phyloP scores from a whole-genome alignment of 768 basidiomycete genomes.

The Termitomyces sp. region DNA sequence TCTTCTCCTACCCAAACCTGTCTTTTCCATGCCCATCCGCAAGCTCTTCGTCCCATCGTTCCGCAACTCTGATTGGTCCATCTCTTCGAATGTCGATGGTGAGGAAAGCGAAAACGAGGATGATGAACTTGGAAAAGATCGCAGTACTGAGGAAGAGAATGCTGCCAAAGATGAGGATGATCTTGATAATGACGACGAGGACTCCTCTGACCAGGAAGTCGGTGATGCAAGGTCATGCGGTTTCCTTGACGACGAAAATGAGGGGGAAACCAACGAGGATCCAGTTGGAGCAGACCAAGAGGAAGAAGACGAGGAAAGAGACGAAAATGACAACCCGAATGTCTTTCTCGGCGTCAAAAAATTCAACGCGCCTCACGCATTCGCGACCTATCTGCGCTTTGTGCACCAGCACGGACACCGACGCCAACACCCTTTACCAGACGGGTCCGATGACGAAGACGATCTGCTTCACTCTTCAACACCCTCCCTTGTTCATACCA shows the following conservation, averaged over 20 bases:
- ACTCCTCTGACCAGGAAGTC: slow-evolving; percentile 19
- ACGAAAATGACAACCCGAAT: slow-evolving; percentile 20
- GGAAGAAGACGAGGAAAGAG: slow-evolving; percentile 18
- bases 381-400: slow-evolving; percentile 17
- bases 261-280: slow-evolving; percentile 15
- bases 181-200: slow-evolving; percentile 14
- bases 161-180: slow-evolving; percentile 9
- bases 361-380: slow-evolving; percentile 15
- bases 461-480: slow-evolving; percentile 3
- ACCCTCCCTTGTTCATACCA: slow-evolving; percentile 5
- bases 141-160: slow-evolving; percentile 4
- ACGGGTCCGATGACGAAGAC: slow-evolving; percentile 7
- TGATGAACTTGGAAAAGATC: slow-evolving; percentile 14
- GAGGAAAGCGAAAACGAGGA: neutral
- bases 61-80: neutral
- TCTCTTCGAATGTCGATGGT: neutral
- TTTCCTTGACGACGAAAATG: slow-evolving; percentile 13
- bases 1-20: slow-evolving; percentile 14
- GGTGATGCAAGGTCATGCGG: slow-evolving; percentile 15
- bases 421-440: slow-evolving; percentile 14
- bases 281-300: slow-evolving; percentile 8
- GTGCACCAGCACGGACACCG: slow-evolving; percentile 11
- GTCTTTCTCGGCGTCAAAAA: slow-evolving; percentile 3
- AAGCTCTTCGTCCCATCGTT: slow-evolving; percentile 9
- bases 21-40: slow-evolving; percentile 15